These are phyloP conservation scores for Polyporus arcularius DNA, from an alignment of 768 basidiomycete species.

Conservation along the genomic window DNA sequence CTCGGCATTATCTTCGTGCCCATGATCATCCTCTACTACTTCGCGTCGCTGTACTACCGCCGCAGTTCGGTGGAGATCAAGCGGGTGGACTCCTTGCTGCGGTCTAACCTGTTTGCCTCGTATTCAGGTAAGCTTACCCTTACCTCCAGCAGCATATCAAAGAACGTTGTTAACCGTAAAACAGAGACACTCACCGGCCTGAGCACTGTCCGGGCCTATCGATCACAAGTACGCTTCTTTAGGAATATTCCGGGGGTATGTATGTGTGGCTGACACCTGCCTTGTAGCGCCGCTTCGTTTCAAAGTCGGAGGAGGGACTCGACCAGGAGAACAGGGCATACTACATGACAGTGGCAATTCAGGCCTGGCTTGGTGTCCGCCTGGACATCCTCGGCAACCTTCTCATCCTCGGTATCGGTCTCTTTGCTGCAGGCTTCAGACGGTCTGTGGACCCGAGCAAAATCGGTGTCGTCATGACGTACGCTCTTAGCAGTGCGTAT, in stretches of 20 bases:
- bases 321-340: conserved; percentile 65
- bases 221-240: conserved; percentile 39
- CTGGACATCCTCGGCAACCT: conserved; percentile 68
- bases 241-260: not conserved
- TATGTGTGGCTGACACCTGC: not conserved
- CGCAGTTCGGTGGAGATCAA: conserved; percentile 65
- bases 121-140: conserved; percentile 47
- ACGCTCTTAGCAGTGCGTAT: conserved; percentile 44
- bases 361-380: conserved; percentile 63
- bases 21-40: conserved; percentile 52
- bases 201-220: conserved; percentile 62
- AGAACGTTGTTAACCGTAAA: not conserved
- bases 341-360: conserved; percentile 64
- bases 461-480: conserved; percentile 45
- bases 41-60: conserved; percentile 57
- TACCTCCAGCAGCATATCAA: not conserved
- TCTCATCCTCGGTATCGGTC: conserved; percentile 67
- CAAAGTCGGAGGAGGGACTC: conserved; percentile 51
- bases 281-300: conserved; percentile 47
- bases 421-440: conserved; percentile 68
- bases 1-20: conserved; percentile 67
- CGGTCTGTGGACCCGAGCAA: conserved; percentile 57
- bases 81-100: conserved; percentile 61
- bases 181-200: conserved; percentile 65
- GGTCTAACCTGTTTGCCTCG: conserved; percentile 58